Evolutionary conservation across 371 early-diverging fungal genomes (phyloP).

Genomic region (Batkoa obscura): DNA sequence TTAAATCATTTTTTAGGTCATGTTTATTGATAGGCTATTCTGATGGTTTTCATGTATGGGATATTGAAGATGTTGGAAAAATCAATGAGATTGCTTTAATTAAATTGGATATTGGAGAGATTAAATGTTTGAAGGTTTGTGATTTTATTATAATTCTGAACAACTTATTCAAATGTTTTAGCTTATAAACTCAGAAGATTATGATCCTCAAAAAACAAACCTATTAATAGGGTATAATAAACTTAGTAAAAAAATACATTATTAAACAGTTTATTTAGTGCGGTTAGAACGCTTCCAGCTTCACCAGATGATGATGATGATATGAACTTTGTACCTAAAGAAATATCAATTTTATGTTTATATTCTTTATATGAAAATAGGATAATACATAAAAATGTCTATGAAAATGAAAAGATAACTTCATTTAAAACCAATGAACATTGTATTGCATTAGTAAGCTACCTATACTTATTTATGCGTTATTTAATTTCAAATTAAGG

Average conservation of each 20-base stretch:
- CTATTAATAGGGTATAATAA: too few relatives aligned
- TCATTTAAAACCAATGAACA: constrained; percentile 7
- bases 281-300: too few relatives aligned
- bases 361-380: background rate
- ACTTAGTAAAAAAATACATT: too few relatives aligned
- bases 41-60: constrained; percentile 70
- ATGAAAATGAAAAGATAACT: background rate
- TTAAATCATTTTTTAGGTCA: constrained; percentile 11
- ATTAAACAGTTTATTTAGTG: too few relatives aligned
- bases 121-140: constrained; percentile 22
- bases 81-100: constrained; percentile 49
- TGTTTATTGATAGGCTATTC: constrained; percentile 51
- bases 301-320: too few relatives aligned
- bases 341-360: background rate
- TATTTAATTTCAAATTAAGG: constrained; percentile 4
- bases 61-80: constrained; percentile 42
- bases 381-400: background rate
- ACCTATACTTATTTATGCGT: too few relatives aligned
- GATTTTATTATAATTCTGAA: background rate
- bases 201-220: background rate
- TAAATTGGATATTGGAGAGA: constrained; percentile 23
- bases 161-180: background rate
- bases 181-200: background rate
- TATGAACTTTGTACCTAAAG: background rate
- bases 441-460: constrained; percentile 25